phyloP scores from a whole-genome alignment of 2,329 filamentous ascomycete genomes.

The Alternaria infectoria region DNA sequence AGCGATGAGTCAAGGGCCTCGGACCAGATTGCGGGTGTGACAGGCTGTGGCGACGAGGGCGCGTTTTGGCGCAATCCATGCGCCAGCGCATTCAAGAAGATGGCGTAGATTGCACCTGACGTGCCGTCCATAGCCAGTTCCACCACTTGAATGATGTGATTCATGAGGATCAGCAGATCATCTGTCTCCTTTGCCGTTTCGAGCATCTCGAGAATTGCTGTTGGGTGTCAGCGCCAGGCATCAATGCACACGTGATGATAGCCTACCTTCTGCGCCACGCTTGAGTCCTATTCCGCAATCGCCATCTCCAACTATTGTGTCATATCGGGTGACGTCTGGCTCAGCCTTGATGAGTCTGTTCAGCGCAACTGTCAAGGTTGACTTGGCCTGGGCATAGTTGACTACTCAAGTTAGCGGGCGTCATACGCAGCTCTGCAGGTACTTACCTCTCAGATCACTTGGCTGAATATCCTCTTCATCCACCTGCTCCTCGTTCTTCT shows the following conservation, averaged over 20 bases:
- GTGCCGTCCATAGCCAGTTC: conserved; percentile 77
- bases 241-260: conserved; percentile 40
- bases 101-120: conserved; percentile 79
- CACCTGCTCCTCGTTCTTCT: conserved; percentile 50
- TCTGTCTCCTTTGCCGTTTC: conserved; percentile 54
- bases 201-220: conserved; percentile 53
- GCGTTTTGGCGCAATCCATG: conserved; percentile 67
- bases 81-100: conserved; percentile 87
- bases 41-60: conserved; percentile 51
- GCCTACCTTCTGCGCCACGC: conserved; percentile 75
- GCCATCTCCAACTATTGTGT: conserved; percentile 86
- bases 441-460: conserved; percentile 61
- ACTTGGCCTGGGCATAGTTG: conserved; percentile 59
- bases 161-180: conserved; percentile 66
- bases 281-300: conserved; percentile 88
- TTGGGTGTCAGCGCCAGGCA: conserved; percentile 30
- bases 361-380: conserved; percentile 62
- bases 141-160: conserved; percentile 67
- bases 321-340: conserved; percentile 69
- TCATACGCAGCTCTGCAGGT: neutral
- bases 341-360: conserved; percentile 69
- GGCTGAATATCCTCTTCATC: conserved; percentile 55
- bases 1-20: conserved; percentile 74
- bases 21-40: conserved; percentile 64
- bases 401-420: conserved; percentile 46